A percentile compares a stretch with the other conserved stretches of the same genome.
These are phyloP conservation scores for Ziziphus jujuba DNA, from an alignment of 306 rosid genomes.

Conservation along the genomic window DNA sequence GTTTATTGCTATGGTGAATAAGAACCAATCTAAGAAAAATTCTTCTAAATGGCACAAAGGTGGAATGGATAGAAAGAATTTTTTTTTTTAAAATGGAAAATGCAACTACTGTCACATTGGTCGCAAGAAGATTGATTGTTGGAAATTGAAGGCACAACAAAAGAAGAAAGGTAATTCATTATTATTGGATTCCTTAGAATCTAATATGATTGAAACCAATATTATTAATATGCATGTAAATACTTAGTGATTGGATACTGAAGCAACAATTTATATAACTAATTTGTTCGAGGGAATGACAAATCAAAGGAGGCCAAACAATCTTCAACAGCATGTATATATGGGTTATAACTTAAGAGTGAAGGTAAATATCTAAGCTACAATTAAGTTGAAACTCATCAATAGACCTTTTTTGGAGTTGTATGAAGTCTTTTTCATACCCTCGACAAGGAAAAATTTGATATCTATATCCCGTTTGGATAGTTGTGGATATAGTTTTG, in stretches of 20 bases:
- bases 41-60: too few species aligned
- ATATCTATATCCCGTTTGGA: not conserved
- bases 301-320: not conserved
- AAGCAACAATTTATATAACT: not conserved
- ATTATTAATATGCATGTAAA: not conserved
- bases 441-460: not conserved
- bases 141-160: not conserved
- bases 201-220: not conserved
- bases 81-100: too few species aligned
- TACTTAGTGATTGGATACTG: not conserved
- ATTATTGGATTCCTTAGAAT: not conserved
- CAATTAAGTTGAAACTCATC: not conserved
- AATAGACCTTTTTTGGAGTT: not conserved
- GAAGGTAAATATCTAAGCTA: not conserved
- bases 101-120: too few species aligned
- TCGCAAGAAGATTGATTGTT: too few species aligned
- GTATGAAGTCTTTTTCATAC: not conserved
- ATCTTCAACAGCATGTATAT: too few species aligned
- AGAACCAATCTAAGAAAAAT: too few species aligned
- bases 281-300: too few species aligned
- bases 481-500: not conserved
- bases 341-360: not conserved
- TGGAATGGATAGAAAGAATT: too few species aligned
- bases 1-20: not conserved
- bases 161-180: not conserved